Base-by-base conservation (phyloP, 2,329 filamentous ascomycete species). In the Cladophialophora bantiana region DNA sequence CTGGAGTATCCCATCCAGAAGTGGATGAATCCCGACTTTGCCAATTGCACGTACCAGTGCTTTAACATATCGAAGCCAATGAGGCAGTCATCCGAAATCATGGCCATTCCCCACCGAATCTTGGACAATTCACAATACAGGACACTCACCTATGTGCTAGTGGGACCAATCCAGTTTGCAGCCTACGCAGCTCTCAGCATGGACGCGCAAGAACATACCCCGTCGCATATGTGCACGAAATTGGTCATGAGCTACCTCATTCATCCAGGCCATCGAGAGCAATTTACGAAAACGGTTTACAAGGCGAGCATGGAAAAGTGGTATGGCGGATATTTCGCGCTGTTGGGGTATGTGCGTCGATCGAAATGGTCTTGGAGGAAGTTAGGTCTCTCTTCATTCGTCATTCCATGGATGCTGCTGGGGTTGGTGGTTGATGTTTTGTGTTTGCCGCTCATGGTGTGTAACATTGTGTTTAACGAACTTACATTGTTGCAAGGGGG, bases 11-110 rank as follows among this genome's bases (percentile, higher is more conserved):
- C 54, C 6, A 62, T 65, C 31, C 60, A 74, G 36, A 50, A 50
- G 32, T 57, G 71, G 9, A 62, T 67, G 34, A 68, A 70, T 38
- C 62, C 63, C 7, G 59, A 69, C 5, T 75, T 75, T 67, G 45
- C 18, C 13, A 73, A 74, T 45, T 73, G 73, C 66, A 72, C 73
- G 2, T 75, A 76, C 52, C 65, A 72, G 52, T 76, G 74, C 54
- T 75, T 73, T 36, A 48, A 58, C 32, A 34, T 67, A 6, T 64
- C 68, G 42, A 69, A 71, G n/a, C 70, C 71, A 9, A 70, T 74
- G 67, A 65, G 73, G 36, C 67, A 70, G 13, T 34, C 58, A 0
- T 68, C 65, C 2, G 72, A 73, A 62, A 71, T 71, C 42, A 68
- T 68, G 31, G 72, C 69, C 10, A 64, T 75, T 32, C 70, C 74